Evolutionary conservation across 306 rosid genomes (phyloP).

Genomic region (Begonia fuchsioides): DNA sequence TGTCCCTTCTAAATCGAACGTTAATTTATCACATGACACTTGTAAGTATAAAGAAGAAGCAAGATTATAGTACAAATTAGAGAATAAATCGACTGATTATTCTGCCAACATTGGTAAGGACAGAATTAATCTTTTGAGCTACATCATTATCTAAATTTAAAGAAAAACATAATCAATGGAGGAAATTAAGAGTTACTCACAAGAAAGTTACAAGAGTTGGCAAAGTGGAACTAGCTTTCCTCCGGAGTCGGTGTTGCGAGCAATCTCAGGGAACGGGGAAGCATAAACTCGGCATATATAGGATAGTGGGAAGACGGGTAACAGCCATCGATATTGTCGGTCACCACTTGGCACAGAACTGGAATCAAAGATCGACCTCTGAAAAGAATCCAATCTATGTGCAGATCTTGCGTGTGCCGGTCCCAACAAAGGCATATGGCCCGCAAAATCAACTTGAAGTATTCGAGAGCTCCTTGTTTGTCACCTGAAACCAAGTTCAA

Average conservation of each 20-base stretch:
- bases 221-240: constrained; percentile 21
- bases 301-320: constrained; percentile 97
- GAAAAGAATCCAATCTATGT: constrained; percentile 93
- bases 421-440: constrained; percentile 99
- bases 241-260: constrained; percentile 43
- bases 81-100: too few relatives aligned
- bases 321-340: constrained; percentile 60
- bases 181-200: too few relatives aligned
- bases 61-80: too few relatives aligned
- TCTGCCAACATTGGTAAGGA: too few relatives aligned
- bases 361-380: constrained; percentile 93
- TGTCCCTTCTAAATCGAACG: too few relatives aligned
- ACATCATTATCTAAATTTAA: too few relatives aligned
- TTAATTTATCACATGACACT: too few relatives aligned
- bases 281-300: constrained; percentile 81
- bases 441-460: constrained; percentile 70
- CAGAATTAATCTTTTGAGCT: too few relatives aligned
- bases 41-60: too few relatives aligned
- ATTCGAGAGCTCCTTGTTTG: constrained; percentile 94
- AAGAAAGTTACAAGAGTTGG: neutral
- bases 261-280: constrained; percentile 80
- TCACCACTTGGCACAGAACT: constrained; percentile 84
- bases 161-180: too few relatives aligned
- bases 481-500: constrained; percentile 33
- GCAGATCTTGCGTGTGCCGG: constrained; percentile 97